A percentile compares a stretch with the other conserved stretches of the same genome.
phyloP scores from a whole-genome alignment of 2,329 filamentous ascomycete species.

The Capronia epimyces region DNA sequence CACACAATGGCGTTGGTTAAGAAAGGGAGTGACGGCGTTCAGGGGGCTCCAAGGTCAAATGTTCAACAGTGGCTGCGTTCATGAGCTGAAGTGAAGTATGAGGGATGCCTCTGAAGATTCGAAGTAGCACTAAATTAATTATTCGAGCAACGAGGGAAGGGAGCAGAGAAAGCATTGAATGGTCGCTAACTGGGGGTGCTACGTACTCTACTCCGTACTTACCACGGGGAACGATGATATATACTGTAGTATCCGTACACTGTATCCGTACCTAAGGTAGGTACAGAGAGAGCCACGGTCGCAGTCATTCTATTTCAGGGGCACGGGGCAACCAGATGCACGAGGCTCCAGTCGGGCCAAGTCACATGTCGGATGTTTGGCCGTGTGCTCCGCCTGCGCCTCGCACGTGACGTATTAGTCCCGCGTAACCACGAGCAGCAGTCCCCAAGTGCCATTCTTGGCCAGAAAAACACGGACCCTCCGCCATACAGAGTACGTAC shows the following conservation, averaged over 20 bases:
- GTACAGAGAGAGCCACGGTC: no score
- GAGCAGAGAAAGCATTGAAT: not conserved
- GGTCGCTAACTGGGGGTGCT: not conserved
- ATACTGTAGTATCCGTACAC: not conserved
- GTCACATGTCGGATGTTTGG: not conserved
- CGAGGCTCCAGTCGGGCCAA: not conserved
- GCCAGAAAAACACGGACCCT: not conserved
- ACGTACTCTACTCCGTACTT: not conserved
- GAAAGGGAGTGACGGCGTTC: not conserved
- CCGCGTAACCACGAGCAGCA: not conserved
- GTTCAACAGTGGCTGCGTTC: not conserved
- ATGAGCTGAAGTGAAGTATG: not conserved
- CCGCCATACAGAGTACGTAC: no score
- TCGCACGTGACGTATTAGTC: not conserved
- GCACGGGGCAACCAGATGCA: not conserved
- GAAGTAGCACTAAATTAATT: not conserved
- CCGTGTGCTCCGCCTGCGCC: not conserved
- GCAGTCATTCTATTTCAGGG: slow-evolving; percentile 1
- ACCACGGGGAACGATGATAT: no score
- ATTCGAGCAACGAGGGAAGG: not conserved
- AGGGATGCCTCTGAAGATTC: not conserved
- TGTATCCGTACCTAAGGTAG: not conserved
- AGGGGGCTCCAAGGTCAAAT: not conserved
- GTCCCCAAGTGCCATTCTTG: not conserved
- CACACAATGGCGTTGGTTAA: not conserved